Percentiles rank a stretch among this genome's conserved stretches.
Conservation (phyloP, 2,329 filamentous ascomycete species). For the Epicoccum nigrum region DNA sequence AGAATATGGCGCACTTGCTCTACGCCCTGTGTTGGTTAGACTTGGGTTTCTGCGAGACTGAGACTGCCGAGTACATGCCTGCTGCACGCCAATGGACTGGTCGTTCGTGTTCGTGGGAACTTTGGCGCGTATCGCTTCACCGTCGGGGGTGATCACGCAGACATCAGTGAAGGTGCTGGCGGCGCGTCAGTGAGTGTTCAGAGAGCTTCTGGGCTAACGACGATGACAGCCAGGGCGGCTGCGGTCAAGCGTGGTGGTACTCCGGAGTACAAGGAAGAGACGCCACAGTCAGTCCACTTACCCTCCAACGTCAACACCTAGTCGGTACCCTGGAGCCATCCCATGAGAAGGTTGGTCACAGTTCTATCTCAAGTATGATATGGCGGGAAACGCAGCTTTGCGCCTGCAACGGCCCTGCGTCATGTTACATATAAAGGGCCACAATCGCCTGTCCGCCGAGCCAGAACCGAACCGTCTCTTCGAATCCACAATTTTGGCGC, state of each 20-base stretch:
- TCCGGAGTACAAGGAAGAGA: not conserved
- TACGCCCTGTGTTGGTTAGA: no score
- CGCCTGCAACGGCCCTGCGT: conserved; percentile 6
- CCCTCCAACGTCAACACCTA: conserved; percentile 46
- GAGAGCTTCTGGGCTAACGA: no score
- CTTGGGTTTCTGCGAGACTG: no score
- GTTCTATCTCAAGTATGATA: not conserved
- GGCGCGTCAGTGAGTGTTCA: conserved; percentile 14
- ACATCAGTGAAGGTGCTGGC: conserved; percentile 56
- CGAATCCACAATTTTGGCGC: not conserved
- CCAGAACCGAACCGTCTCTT: conserved; percentile 1
- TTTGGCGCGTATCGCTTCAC: conserved; percentile 54
- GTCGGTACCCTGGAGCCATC: conserved; percentile 38
- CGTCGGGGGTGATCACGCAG: conserved; percentile 54
- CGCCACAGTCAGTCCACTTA: conserved; percentile 27
- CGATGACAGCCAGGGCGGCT: no score
- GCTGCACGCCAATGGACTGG: conserved; percentile 56
- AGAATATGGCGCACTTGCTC: conserved; percentile 50
- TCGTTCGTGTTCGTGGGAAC: conserved; percentile 54
- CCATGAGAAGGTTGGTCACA: not conserved
- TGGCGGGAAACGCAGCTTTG: conserved; percentile 1
- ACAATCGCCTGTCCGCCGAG: conserved; percentile 3
- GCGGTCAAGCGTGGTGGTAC: not conserved
- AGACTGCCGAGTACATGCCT: no score
- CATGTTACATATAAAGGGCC: conserved; percentile 9